phyloP scores from a whole-genome alignment of 371 early-diverging fungal genomes.

The Phascolomyces articulosus region DNA sequence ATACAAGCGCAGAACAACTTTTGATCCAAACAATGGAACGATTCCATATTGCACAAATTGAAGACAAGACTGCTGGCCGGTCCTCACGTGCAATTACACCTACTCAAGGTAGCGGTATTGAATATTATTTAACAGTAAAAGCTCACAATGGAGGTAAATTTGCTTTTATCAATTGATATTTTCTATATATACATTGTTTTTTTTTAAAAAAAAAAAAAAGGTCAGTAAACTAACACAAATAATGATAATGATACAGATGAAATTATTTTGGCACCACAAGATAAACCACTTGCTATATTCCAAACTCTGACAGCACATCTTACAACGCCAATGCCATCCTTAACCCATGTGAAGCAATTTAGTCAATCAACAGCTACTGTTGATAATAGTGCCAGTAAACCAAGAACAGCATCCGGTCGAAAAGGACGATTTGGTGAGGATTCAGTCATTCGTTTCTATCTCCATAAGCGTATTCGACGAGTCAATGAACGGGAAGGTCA shows the following conservation, averaged over 20 bases:
- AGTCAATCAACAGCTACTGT: conserved; percentile 35
- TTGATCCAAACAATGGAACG: conserved; percentile 58
- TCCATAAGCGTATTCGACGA: conserved; percentile 59
- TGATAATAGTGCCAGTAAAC: conserved; percentile 37
- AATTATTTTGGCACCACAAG: conserved; percentile 55
- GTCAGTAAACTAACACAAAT: too few species aligned
- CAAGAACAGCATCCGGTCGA: conserved; percentile 30
- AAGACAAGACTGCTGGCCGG: conserved; percentile 28
- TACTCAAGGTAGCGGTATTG: conserved; percentile 34
- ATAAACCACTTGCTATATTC: conserved; percentile 65
- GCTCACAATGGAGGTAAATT: conserved; percentile 61
- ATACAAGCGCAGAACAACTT: conserved; percentile 61
- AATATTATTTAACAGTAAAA: conserved; percentile 64
- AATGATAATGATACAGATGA: conserved; percentile 42
- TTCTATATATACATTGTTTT: too few species aligned
- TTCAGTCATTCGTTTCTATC: conserved; percentile 48
- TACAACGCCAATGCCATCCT: conserved; percentile 62
- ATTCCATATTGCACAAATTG: conserved; percentile 55
- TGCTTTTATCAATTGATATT: neutral
- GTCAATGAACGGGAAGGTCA: conserved; percentile 44
- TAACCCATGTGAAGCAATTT: conserved; percentile 39
- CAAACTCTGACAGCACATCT: conserved; percentile 62
- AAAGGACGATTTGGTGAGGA: conserved; percentile 44
- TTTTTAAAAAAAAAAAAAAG: neutral
- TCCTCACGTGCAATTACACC: conserved; percentile 13